A percentile compares a stretch with the other conserved stretches of the same genome.
Evolutionary conservation across 352 stramenopile genomes (phyloP).

Genomic region (Pythium dissotocum): DNA sequence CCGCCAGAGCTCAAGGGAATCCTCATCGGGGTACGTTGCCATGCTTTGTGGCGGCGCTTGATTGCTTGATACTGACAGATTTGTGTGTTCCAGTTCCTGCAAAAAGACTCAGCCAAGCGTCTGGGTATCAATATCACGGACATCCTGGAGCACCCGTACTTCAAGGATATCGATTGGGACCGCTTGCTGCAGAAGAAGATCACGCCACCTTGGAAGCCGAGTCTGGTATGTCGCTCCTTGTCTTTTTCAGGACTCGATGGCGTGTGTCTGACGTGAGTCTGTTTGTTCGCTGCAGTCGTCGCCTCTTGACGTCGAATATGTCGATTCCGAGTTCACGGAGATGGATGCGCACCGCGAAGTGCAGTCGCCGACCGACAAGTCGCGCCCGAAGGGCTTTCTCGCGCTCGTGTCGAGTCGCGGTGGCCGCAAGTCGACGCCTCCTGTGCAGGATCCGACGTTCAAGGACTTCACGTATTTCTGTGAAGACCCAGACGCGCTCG

Average conservation of each 20-base stretch:
- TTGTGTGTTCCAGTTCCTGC: slow-evolving; percentile 49
- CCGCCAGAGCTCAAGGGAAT: slow-evolving; percentile 79
- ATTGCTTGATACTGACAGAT: neutral
- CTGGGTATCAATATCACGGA: slow-evolving; percentile 88
- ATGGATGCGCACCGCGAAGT: slow-evolving; percentile 81
- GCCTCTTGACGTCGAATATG: slow-evolving; percentile 83
- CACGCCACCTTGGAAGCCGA: slow-evolving; percentile 84
- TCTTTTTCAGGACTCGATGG: neutral
- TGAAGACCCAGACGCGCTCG: slow-evolving; percentile 82
- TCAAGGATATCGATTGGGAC: slow-evolving; percentile 83
- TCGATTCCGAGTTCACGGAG: slow-evolving; percentile 86
- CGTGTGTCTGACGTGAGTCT: neutral
- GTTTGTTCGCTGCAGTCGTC: slow-evolving; percentile 42
- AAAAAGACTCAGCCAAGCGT: slow-evolving; percentile 86
- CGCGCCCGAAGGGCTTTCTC: slow-evolving; percentile 81
- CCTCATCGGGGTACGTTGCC: slow-evolving; percentile 51
- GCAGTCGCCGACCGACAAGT: slow-evolving; percentile 84
- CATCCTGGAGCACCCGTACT: slow-evolving; percentile 83
- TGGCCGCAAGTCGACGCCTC: slow-evolving; percentile 67
- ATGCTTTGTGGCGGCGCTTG: neutral
- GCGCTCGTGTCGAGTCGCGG: slow-evolving; percentile 73
- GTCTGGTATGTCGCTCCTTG: slow-evolving; percentile 40
- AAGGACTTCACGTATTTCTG: slow-evolving; percentile 92
- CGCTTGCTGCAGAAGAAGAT: slow-evolving; percentile 83
- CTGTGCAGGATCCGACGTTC: slow-evolving; percentile 85